Evolutionary conservation across 2,329 filamentous ascomycete genomes (phyloP).

Genomic region (Aspergillus pseudonomiae): DNA sequence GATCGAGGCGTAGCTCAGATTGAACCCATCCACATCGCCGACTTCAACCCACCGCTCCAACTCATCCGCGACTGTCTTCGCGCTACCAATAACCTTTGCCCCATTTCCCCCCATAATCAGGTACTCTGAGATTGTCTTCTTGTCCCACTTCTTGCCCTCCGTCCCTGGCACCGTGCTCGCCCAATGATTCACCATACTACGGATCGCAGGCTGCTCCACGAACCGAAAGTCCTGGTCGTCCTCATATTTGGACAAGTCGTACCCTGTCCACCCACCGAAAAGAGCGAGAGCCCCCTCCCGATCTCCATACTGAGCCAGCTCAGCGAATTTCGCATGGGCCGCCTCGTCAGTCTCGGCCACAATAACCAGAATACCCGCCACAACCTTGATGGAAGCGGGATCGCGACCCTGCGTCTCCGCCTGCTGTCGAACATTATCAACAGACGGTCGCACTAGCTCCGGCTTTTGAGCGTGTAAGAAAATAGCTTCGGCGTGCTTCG

Average conservation of each 20-base stretch:
- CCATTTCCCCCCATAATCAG: constrained; percentile 39
- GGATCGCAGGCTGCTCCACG: constrained; percentile 44
- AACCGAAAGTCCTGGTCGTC: constrained; percentile 53
- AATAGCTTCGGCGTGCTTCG: constrained; percentile 49
- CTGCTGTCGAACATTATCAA: constrained; percentile 46
- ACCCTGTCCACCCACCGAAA: constrained; percentile 53
- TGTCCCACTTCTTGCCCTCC: constrained; percentile 43
- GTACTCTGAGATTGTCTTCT: constrained; percentile 39
- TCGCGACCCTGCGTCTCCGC: constrained; percentile 44
- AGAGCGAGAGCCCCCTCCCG: constrained; percentile 48
- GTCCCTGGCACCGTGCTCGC: constrained; percentile 47
- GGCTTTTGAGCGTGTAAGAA: constrained; percentile 51
- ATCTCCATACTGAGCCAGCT: constrained; percentile 48
- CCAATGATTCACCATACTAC: constrained; percentile 50
- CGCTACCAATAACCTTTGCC: constrained; percentile 40
- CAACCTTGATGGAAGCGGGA: constrained; percentile 46
- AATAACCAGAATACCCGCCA: constrained; percentile 48
- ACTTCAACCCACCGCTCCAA: constrained; percentile 41
- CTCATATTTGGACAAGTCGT: constrained; percentile 45
- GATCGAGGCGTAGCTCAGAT: constrained; percentile 37
- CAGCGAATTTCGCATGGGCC: constrained; percentile 47
- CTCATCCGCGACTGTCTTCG: constrained; percentile 41
- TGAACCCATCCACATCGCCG: constrained; percentile 40
- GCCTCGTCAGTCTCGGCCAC: constrained; percentile 50
- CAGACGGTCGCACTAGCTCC: constrained; percentile 44